These are phyloP conservation scores for Aspergillus arachidicola DNA, from an alignment of 2,329 filamentous ascomycete genomes.

Conservation along the genomic window DNA sequence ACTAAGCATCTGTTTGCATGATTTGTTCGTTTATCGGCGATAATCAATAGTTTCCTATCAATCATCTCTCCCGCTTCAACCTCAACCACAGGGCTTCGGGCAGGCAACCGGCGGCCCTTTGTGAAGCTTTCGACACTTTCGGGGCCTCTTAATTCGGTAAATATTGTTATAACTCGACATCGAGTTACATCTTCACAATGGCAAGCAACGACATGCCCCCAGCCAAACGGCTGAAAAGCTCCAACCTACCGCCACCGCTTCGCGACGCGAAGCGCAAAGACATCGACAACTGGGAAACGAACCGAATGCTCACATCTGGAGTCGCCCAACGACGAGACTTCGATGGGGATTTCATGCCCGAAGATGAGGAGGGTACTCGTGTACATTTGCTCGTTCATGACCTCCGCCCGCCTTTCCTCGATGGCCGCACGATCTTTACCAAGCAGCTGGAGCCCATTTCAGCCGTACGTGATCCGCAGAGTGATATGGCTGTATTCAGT, in stretches of 20 bases:
- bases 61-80: slow-evolving; percentile 5
- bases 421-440: slow-evolving; percentile 93
- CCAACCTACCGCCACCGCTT: slow-evolving; percentile 37
- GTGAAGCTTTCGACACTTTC: not conserved
- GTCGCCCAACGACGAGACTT: slow-evolving; percentile 88
- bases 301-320: slow-evolving; percentile 95
- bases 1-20: slow-evolving; percentile 29
- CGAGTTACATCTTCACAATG: slow-evolving; percentile 27
- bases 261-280: slow-evolving; percentile 74
- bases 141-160: not conserved
- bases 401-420: slow-evolving; percentile 88
- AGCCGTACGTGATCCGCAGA: slow-evolving; percentile 89
- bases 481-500: slow-evolving; percentile 98
- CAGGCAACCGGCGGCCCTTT: slow-evolving; percentile 8
- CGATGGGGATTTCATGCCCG: slow-evolving; percentile 77
- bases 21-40: slow-evolving; percentile 26
- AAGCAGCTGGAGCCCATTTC: slow-evolving; percentile 95
- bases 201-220: slow-evolving; percentile 39
- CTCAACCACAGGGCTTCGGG: slow-evolving; percentile 7
- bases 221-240: slow-evolving; percentile 43
- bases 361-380: slow-evolving; percentile 83
- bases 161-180: not conserved
- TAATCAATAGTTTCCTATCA: slow-evolving; percentile 5
- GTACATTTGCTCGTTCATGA: slow-evolving; percentile 93
- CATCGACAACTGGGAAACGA: slow-evolving; percentile 97